phyloP scores from a whole-genome alignment of 1,139 yeast genomes.

The Hyphopichia khmerensis region DNA sequence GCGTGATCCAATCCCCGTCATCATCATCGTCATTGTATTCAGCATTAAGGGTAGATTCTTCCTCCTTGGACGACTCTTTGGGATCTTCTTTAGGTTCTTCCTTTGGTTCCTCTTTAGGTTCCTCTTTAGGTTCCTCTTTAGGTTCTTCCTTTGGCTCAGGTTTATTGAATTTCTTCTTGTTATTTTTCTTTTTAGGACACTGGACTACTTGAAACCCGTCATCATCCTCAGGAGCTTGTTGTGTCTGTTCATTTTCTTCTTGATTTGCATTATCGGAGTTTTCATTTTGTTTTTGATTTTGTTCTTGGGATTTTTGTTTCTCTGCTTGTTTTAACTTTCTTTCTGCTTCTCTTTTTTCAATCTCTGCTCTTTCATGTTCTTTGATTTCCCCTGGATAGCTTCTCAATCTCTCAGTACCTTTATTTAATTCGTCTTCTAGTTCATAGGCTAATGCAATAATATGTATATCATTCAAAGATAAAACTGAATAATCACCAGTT shows the following conservation, averaged over 20 bases:
- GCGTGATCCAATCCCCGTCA: slow-evolving; percentile 96
- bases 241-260: slow-evolving; percentile 10
- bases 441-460: slow-evolving; percentile 90
- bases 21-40: slow-evolving; percentile 62
- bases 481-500: slow-evolving; percentile 89
- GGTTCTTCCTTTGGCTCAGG: slow-evolving; percentile 7
- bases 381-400: slow-evolving; percentile 63
- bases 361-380: not conserved
- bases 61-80: slow-evolving; percentile 5
- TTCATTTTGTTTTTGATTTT: not conserved
- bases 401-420: slow-evolving; percentile 70
- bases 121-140: slow-evolving; percentile 8
- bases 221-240: slow-evolving; percentile 8
- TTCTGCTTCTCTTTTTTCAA: not conserved
- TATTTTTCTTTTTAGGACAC: slow-evolving; percentile 7
- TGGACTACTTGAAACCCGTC: slow-evolving; percentile 5
- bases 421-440: slow-evolving; percentile 67
- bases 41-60: slow-evolving; percentile 18
- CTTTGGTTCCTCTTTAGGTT: not conserved
- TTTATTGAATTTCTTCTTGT: slow-evolving; percentile 8
- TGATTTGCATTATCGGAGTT: not conserved
- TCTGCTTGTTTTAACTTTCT: not conserved
- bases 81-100: slow-evolving; percentile 2
- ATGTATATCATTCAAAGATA: slow-evolving; percentile 89
- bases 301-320: no score